Evolutionary conservation across 2,329 filamentous ascomycete species (phyloP), one percentile per base, ranked within the genome.

Genomic region (Chrysoporthe deuterocubensis): DNA sequence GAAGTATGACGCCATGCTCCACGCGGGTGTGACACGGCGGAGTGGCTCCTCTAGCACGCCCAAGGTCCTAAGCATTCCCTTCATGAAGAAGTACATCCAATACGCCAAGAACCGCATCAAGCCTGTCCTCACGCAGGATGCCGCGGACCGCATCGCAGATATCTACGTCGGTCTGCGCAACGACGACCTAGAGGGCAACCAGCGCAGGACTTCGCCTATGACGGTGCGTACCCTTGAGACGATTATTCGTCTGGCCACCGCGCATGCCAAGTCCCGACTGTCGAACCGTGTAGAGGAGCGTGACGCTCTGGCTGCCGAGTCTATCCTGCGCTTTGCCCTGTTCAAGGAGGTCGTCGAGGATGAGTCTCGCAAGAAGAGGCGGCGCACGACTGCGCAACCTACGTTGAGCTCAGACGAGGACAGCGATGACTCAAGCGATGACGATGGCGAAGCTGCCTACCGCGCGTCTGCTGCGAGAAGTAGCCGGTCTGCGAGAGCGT

Each of bases 71-170:
- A 97, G 92, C 81, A 97, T 99, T 69, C 92, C 94, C 0, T 99
- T 99, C 81, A 94, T 99, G 84, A 99, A 99, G 83, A 99, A 99
- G 81, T 99, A 97, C 79, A 96, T 99, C 58, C 96, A 99, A 77
- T 99, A 99, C 78, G 94, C 96, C 71, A 99, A 99, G 83, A 92
- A 88, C 46, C 86, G 96, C 76, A 87, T 97, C 75, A 96, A 94
- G 85, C 96, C 96, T 0, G 84, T 97, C 52, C 83, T 99, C 70
- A 97, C 94, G 0, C 93, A 96, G 76, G 93, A 93, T 57, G 95
- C 96, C 6, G 93, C 94, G 13, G 93, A 97, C 73, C 92, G 96
- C 71, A 97, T 99, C 75, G 90, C 94, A 48, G 88, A 93, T 43
- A 92, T 94, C 18, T 99, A 98, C 77, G 96, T 96, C 46, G 92